These are phyloP conservation scores for Diutina sp. DNA, from an alignment of 1,139 yeast genomes.

Conservation along the genomic window DNA sequence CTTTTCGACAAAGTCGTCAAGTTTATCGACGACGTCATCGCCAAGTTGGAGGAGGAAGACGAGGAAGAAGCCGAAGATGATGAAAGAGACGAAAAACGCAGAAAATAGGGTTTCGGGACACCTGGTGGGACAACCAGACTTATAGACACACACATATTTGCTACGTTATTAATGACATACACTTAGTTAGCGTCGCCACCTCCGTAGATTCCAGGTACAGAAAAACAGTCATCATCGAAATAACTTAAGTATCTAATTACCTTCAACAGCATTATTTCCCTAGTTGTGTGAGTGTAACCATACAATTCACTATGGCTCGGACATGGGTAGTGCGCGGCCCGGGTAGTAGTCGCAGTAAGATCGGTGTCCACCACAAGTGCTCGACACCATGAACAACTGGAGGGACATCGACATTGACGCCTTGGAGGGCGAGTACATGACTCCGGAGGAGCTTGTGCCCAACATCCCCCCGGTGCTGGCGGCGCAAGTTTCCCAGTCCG, in stretches of 20 bases:
- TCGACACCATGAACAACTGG: conserved; percentile 28
- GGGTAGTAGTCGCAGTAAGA: background rate
- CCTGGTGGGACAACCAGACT: background rate
- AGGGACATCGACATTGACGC: conserved; percentile 91
- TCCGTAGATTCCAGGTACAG: background rate
- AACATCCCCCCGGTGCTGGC: conserved; percentile 23
- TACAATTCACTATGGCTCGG: background rate
- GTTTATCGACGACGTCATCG: conserved; percentile 21
- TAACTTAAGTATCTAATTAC: too few species aligned
- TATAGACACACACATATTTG: background rate
- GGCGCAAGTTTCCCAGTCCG: conserved; percentile 41
- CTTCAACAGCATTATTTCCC: background rate
- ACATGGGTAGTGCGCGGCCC: background rate
- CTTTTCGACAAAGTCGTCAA: conserved; percentile 19
- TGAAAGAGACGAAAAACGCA: background rate
- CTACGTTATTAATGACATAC: background rate
- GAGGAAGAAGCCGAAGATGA: background rate
- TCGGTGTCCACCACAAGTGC: background rate
- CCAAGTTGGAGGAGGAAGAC: conserved; percentile 25
- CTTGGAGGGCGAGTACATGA: conserved; percentile 62
- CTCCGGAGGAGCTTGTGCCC: conserved; percentile 54
- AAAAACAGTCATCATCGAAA: too few species aligned
- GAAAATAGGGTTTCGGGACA: background rate
- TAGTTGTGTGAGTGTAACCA: background rate
- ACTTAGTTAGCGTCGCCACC: background rate